These are phyloP conservation scores for Rubus idaeus DNA, from an alignment of 306 rosid genomes.

Conservation along the genomic window DNA sequence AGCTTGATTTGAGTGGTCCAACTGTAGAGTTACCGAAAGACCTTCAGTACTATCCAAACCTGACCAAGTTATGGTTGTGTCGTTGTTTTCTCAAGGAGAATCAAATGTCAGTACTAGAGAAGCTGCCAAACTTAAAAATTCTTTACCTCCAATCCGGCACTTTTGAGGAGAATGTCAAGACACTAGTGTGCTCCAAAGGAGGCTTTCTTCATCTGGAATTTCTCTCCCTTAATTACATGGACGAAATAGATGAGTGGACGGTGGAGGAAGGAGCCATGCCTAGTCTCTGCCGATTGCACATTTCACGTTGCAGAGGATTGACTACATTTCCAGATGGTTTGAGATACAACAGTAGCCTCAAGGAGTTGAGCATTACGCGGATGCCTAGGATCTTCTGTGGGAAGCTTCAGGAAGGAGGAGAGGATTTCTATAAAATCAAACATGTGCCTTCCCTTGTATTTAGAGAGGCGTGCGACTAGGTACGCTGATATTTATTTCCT, in stretches of 20 bases:
- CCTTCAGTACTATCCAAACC: no score
- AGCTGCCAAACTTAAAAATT: no score
- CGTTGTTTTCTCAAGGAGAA: no score
- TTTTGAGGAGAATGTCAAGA: no score
- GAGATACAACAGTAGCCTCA: background rate
- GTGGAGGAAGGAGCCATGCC: conserved; percentile 43
- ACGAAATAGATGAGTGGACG: conserved; percentile 43
- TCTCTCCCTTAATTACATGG: conserved; percentile 36
- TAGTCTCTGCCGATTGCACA: conserved; percentile 24
- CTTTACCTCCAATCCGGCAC: no score
- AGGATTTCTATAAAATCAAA: background rate
- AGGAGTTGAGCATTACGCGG: background rate
- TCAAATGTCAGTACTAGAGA: no score
- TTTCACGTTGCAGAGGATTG: conserved; percentile 27
- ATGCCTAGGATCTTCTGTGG: background rate
- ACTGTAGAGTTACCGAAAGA: no score
- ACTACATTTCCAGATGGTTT: conserved; percentile 37
- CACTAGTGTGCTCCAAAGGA: conserved; percentile 22
- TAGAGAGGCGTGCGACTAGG: background rate
- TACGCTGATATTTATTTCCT: background rate
- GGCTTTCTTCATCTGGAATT: conserved; percentile 48
- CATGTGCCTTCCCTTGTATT: background rate
- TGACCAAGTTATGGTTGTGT: no score
- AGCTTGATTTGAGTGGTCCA: no score
- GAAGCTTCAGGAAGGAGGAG: background rate